Base-by-base conservation (phyloP, 257 asterid species). In the Solanum microdontum region DNA sequence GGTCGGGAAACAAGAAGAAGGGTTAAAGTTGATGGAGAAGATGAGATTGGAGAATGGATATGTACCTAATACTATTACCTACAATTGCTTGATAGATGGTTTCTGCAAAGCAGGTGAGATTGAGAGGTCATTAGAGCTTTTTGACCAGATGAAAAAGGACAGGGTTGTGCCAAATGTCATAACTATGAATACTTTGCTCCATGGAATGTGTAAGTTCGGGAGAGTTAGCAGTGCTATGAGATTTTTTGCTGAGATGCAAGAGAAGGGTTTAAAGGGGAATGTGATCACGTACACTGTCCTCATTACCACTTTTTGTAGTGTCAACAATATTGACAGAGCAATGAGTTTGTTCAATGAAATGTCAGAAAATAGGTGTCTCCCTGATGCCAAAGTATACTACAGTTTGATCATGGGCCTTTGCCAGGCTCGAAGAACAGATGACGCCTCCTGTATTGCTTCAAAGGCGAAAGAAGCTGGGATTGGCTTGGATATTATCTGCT, bases 1-100 rank as follows among this genome's bases (percentile, higher is more conserved):
- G 90, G 97, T 92, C 17, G 99, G 98, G 88, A 93, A 98, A 90
- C 95, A 90, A 74, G 97, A 93, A 77, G 98, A 94, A 88, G 98
- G 95, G 43, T 64, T 94, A 55, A 82, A 86, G 82, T 90, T 97
- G 83, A 87, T 95, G 94, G 96, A 94, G 87, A 88, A 88, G 88
- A 94, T 96, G 97, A 93, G 87, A 85, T 64, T 86, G 82, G 89
- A 91, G 79, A 76, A 75, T 76, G 90, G 86, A 51, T 92, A 0
- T 55, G 64, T 48, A 21, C 98, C 98, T 7, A 92, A 90, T 90
- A 92, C 93, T 17, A 88, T 88, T 70, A 94, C 98, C 32, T 95
- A 93, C 86, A 94, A 93, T 84, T 91, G 91, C 90, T 89, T 97
- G 88, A 94, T 97, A 33, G 95, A 95, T 91, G 98, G 99, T 64